Base-by-base conservation (phyloP, 495 filamentous ascomycete species). In the Aspergillus diversus region DNA sequence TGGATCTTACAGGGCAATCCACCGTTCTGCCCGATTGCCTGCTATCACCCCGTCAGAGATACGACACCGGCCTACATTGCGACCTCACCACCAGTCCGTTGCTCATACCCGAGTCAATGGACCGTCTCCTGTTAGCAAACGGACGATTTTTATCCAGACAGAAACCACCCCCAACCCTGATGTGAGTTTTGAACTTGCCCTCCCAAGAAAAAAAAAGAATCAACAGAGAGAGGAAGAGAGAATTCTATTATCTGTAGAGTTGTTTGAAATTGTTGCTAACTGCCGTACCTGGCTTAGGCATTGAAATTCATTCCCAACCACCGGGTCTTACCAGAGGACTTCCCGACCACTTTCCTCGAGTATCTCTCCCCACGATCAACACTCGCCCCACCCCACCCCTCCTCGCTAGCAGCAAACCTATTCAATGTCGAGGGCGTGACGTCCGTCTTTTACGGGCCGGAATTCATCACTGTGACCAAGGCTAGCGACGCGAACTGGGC, bases 381-480 rank as follows among this genome's bases (percentile, higher is more conserved):
- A 5, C 84, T 97, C 63, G 85, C 92, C 31, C 90, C 93, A 17
- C 93, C 93, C 2, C 88, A 97, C 69, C 92, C 94, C 7, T 98
- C 95, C n/a, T 93, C 92, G 13, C 83, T 99, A 15, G 95, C 95
- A 7, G 90, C 92, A 12, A 85, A 94, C 70, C 83, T 99, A 21
- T 85, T 98, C 77, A 90, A 89, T 70, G 88, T 97, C 53, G 95
- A 98, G 66, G 95, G 95, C 12, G 89, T 98, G 3, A 92, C 90
- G 15, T 87, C 89, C 4, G 90, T 99, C n/a, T 97, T 97, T 80
- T 97, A 96, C 78, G 95, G 93, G 35, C 76, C 87, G 21, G 94
- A 99, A 71, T 97, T 96, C 75, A 97, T 99, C 73, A 99, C 95
- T 0, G 91, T 99, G 42, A 97, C 92, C 32, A 99, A 99, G 74